Base-by-base conservation (phyloP, 495 filamentous ascomycete genomes). In the Sphaerosporella brunnea region DNA sequence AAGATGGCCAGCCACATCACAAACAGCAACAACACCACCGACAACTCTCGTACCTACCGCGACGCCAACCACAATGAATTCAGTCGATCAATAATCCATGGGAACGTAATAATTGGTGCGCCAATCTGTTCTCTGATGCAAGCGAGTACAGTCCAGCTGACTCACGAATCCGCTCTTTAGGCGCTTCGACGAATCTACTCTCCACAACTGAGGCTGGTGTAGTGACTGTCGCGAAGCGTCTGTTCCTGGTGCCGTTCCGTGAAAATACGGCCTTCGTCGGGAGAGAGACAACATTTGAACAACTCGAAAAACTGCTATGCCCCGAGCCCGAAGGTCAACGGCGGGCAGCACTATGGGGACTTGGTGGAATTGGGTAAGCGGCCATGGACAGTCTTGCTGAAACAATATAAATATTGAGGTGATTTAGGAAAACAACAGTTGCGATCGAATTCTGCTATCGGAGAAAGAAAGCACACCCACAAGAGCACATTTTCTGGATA, bases 191-290 rank as follows among this genome's bases (percentile, higher is more conserved):
- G n/a, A n/a, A n/a, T n/a, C n/a, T n/a, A n/a, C n/a, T n/a, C n/a
- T n/a, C n/a, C n/a, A n/a, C n/a, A n/a, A n/a, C n/a, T n/a, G n/a
- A n/a, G n/a, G n/a, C n/a, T n/a, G n/a, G n/a, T n/a, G n/a, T n/a
- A n/a, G n/a, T n/a, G n/a, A n/a, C n/a, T n/a, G n/a, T n/a, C 35
- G 5, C 35, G 35, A 18, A 37, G 35, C 16, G 7, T 11, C 8
- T 43, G 24, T 51, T 51, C 35, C 44, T 50, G 30, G 51, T 53
- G 5, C 47, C 51, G 20, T 53, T 43, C 35, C 15, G 23, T 39
- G 20, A 28, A 3, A 53, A 53, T 39, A 15, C 16, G 11, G 19
- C 32, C 3, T 53, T 45, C 18, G n/a, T 15, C 5, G 51, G 41
- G 15, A 36, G 51, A 1, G 40, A 53, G 38, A 13, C 18, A 23